Evolutionary conservation across 2,329 filamentous ascomycete species (phyloP), one percentile per base, ranked within the genome.

Genomic region (Ceratocystis alfenasii): DNA sequence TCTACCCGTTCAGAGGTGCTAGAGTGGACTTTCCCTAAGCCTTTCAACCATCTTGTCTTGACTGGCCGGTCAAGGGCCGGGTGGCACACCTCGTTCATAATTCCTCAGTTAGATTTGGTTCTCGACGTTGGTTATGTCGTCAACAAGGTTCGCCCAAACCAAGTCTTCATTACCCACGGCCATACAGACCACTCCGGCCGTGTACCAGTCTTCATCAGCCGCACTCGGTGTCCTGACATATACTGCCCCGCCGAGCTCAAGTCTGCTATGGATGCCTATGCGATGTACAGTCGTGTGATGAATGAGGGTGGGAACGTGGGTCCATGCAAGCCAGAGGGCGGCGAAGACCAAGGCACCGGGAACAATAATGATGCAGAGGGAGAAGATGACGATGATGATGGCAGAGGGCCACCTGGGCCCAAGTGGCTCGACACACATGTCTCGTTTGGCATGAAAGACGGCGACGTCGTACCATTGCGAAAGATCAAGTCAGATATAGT

Each of bases 1-100:
- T 76, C 77, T 1, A 67, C 74, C 2, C 74, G 75, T 7, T 80
- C 78, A 25, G 73, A 76, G n/a, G 71, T 79, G 22, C 73, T 80
- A 0, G 76, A 79, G 66, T 79, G 77, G 77, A 72, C 71, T 10
- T 77, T 80, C 67, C 78, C 78, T 5, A 75, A 74, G 41, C 78
- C 78, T 0, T 73, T 76, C 68, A 71, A 73, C 63, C 74, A 78
- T 61, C 74, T 74, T 65, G 73, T 77, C 3, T 73, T 81, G 8
- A 79, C 78, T 1, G 79, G 79, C 64, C 75, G 75, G 30, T 80
- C 78, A 6, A 76, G 78, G 15, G 79, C 79, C 5, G 78, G 78
- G 15, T 80, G 78, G 79, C 78, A 80, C 71, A 81, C 79, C 1
- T 80, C 78, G 4, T 81, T 81, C 67, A 72, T 81, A 59, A 75